Base-by-base conservation (phyloP, 1,284 basidiomycete genomes). In the Acaromyces ingoldii region DNA sequence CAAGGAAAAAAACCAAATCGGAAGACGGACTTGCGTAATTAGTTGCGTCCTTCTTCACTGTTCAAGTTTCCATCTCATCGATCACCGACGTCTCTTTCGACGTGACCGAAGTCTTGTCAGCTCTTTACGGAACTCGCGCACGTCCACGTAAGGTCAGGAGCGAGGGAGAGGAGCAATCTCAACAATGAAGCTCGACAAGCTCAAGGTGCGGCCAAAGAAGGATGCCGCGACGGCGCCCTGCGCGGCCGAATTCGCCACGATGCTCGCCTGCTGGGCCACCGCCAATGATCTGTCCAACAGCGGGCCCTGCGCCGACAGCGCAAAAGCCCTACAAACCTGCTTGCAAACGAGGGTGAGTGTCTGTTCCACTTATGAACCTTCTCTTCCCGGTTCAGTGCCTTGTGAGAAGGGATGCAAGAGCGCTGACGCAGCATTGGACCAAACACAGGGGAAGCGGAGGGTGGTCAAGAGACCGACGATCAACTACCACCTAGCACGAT, bases 221-320 rank as follows among this genome's bases (percentile, higher is more conserved):
- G 79, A 88, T 84, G 60, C 62, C 79, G 77, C 80, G 41, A 78
- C 80, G 39, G 82, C 82, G 43, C 81, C 87, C 57, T 91, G 89
- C 74, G 83, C 84, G 13, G 78, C 83, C 24, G 86, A 91, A 76
- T 81, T 95, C 53, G 81, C 85, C 10, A 78, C 84, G 47, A 88
- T 96, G 85, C 82, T 96, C 33, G 84, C 85, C 41, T 96, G 91
- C 78, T 93, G 89, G 88, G 89, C 91, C n/a, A 84, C 86, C 15
- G 82, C 83, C 2, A 79, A 80, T 28, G 90, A 95, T 75, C 60
- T 87, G 28, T 81, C 82, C 63, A 85, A 83, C 21, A 78, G 79
- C 9, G 64, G 67, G 10, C 79, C 79, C 1, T 96, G 91, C 76
- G 81, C 82, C 53, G 80, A 82, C 13, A 78, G 82, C 15, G 85